phyloP scores from a whole-genome alignment of 176 grass and related monocot species.

The Phoenix dactylifera region DNA sequence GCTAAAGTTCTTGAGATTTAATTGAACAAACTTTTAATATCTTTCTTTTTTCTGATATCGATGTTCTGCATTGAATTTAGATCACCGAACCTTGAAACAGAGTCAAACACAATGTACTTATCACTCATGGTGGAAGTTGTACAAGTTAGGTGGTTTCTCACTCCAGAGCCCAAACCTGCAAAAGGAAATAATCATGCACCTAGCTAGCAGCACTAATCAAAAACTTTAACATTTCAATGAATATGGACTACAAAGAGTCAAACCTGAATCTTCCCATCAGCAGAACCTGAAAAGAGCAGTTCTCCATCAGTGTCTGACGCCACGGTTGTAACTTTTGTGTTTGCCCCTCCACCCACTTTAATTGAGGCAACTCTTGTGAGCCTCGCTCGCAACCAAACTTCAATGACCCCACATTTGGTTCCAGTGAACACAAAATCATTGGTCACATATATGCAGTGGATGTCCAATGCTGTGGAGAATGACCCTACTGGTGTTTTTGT shows the following conservation, averaged over 20 bases:
- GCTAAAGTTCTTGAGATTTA: too few species aligned
- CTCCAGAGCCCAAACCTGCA: neutral
- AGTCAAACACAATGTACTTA: too few species aligned
- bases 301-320: neutral
- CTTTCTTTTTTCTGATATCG: too few species aligned
- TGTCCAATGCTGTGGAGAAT: neutral
- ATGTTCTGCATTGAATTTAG: too few species aligned
- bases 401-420: slow-evolving; percentile 1
- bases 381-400: slow-evolving; percentile 1
- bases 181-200: neutral
- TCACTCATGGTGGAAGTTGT: neutral
- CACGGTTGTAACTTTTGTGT: neutral
- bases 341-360: neutral
- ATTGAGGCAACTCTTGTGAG: slow-evolving; percentile 1
- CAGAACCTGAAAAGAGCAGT: neutral
- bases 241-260: neutral
- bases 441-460: neutral
- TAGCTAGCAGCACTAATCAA: neutral
- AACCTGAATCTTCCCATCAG: slow-evolving; percentile 3
- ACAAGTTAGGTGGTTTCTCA: neutral
- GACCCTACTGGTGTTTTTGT: neutral
- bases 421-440: slow-evolving; percentile 2
- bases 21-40: too few species aligned
- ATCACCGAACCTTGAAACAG: too few species aligned
- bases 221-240: neutral